Evolutionary conservation across 306 rosid genomes (phyloP).

Genomic region (Arachis hypogaea): DNA sequence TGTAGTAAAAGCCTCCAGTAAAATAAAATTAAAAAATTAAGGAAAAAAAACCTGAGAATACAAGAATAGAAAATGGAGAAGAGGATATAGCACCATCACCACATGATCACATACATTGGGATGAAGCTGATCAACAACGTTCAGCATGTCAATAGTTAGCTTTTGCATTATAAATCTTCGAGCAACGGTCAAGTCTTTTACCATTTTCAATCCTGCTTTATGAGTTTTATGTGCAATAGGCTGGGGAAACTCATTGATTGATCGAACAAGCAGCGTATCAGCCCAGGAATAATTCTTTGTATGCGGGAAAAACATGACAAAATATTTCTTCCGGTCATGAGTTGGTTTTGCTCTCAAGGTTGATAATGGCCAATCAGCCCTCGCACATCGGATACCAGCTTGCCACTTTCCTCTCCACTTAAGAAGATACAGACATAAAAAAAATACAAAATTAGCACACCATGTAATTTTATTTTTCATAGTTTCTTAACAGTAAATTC

Average conservation of each 20-base stretch:
- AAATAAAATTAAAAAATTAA: neutral
- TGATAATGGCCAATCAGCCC: conserved; percentile 84
- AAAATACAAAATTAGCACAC: conserved; percentile 34
- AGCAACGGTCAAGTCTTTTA: conserved; percentile 72
- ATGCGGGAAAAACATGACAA: conserved; percentile 71
- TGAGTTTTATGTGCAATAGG: conserved; percentile 74
- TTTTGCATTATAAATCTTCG: conserved; percentile 80
- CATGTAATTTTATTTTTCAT: conserved; percentile 10
- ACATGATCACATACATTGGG: conserved; percentile 56
- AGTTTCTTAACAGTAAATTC: neutral
- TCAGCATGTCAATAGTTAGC: conserved; percentile 67
- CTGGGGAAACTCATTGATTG: conserved; percentile 67
- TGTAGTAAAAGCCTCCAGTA: conserved; percentile 32
- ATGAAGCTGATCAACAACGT: conserved; percentile 75
- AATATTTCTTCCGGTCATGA: conserved; percentile 69
- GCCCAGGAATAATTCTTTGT: conserved; percentile 84
- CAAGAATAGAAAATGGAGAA: conserved; percentile 7
- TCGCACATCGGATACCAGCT: conserved; percentile 80
- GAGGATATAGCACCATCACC: conserved; percentile 34
- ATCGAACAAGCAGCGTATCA: conserved; percentile 67
- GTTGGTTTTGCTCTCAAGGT: conserved; percentile 83
- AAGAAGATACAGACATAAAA: conserved; percentile 33
- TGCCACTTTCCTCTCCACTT: conserved; percentile 95
- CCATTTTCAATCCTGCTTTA: conserved; percentile 64
- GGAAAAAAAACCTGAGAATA: conserved; percentile 14